Base-by-base conservation (phyloP, 805 yeast genomes). In the Metschnikowia lochheadii region DNA sequence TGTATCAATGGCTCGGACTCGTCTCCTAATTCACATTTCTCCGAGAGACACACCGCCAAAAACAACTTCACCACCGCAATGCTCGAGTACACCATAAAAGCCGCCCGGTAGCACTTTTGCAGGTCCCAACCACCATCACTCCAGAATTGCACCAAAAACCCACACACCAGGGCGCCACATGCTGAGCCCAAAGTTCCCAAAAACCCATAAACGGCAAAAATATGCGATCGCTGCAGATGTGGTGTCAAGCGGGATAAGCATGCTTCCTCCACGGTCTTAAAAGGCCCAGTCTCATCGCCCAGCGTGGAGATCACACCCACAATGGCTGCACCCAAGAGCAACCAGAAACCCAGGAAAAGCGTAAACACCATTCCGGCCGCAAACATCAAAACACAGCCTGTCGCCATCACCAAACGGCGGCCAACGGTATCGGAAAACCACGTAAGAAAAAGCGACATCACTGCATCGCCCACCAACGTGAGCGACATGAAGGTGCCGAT, bases 211-310 rank as follows among this genome's bases (percentile, higher is more conserved):
- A 84, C 72, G 0, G 94, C 94, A 70, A 82, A 89, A 2, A 88
- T 72, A 55, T 82, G 87, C 0, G 95, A 84, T 42, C 95, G 73
- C 49, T 78, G 79, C 48, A 71, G 72, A 35, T 76, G 77, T 0
- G 85, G 82, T 0, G 95, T 85, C 55, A 89, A 68, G 65, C 87
- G 92, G 0, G 96, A 94, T 45, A 89, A 73, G 37, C 87, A 78
- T 1, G 92, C 83, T 62, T 89, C 96, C 64, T 89, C 96, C 29
- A 89, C 82, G 0, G 94, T 81, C 61, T 87, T 85, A 66, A 89
- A 89, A 0, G 96, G 96, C 0, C 96, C 96, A 0, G 91, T 88
- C 61, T 89, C 96, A 60, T 85, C 90, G 21, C 96, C 96, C 29
- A 89, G 82, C 1, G 96, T 94, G 2, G 96, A 87, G 6, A 89